phyloP scores from a whole-genome alignment of 2,329 filamentous ascomycete genomes.

The Colletotrichum sidae region DNA sequence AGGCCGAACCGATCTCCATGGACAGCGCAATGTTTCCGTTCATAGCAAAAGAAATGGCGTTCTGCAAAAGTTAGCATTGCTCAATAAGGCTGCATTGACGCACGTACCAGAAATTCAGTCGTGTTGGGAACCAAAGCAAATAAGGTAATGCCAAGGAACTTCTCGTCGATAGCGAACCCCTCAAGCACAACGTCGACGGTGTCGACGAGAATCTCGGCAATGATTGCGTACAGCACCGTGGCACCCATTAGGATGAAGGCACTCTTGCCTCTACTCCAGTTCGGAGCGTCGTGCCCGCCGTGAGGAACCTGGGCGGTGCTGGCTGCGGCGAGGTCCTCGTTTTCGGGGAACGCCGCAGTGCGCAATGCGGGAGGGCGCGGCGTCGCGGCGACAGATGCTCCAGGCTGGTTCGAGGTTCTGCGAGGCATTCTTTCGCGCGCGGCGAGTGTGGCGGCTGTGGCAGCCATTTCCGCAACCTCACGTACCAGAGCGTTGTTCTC shows the following conservation, averaged over 20 bases:
- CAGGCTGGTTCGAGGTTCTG: conserved; percentile 49
- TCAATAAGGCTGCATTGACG: conserved; percentile 1
- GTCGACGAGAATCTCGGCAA: conserved; percentile 96
- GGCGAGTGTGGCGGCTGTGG: conserved; percentile 88
- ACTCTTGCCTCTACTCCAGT: conserved; percentile 95
- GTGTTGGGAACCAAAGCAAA: conserved; percentile 98
- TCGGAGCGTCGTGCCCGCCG: conserved; percentile 96
- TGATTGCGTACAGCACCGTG: conserved; percentile 93
- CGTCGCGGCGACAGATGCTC: conserved; percentile 49
- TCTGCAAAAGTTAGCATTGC: conserved; percentile 60
- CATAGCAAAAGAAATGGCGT: conserved; percentile 99
- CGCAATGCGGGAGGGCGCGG: conserved; percentile 54
- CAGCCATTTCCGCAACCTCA: conserved; percentile 93
- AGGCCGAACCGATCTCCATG: conserved; percentile 99
- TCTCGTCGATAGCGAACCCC: conserved; percentile 92
- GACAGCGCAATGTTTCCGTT: conserved; percentile 98
- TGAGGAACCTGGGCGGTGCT: conserved; percentile 52
- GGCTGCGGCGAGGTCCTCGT: conserved; percentile 56
- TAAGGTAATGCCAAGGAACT: conserved; percentile 95
- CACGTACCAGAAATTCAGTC: conserved; percentile 90
- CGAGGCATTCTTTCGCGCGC: conserved; percentile 73
- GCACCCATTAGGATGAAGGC: conserved; percentile 88
- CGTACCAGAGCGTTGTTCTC: conserved; percentile 85
- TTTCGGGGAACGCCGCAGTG: conserved; percentile 53
- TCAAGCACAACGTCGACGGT: conserved; percentile 97